A percentile compares a stretch with the other conserved stretches of the same genome.
Evolutionary conservation across 768 basidiomycete species (phyloP).

Genomic region (Epithele typhae): DNA sequence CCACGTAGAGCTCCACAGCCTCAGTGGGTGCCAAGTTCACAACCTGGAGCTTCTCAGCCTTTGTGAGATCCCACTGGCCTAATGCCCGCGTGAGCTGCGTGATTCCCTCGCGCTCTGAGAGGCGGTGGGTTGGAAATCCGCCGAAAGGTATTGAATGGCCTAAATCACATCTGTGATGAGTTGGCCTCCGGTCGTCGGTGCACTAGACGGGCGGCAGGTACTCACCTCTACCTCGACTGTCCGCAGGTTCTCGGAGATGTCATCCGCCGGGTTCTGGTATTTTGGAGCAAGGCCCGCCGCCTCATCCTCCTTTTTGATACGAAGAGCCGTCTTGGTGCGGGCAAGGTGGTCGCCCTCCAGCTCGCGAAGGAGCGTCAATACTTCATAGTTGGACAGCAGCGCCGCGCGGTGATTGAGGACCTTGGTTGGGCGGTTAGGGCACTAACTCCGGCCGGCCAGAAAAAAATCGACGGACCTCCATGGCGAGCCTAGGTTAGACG

Average conservation of each 20-base stretch:
- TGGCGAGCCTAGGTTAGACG: neutral
- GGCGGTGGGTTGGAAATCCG: slow-evolving; percentile 64
- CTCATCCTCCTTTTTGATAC: slow-evolving; percentile 78
- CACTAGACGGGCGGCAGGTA: neutral
- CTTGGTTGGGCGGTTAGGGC: slow-evolving; percentile 31
- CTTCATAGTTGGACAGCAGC: slow-evolving; percentile 88
- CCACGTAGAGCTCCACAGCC: slow-evolving; percentile 85
- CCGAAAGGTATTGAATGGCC: slow-evolving; percentile 84
- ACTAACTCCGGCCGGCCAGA: neutral
- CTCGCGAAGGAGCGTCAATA: slow-evolving; percentile 69
- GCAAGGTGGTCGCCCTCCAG: slow-evolving; percentile 72
- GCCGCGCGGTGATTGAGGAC: slow-evolving; percentile 68
- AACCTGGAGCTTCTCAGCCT: slow-evolving; percentile 88
- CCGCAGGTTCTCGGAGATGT: slow-evolving; percentile 74
- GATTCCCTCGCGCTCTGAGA: slow-evolving; percentile 66
- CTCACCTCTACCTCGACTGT: slow-evolving; percentile 83
- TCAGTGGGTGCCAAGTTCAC: slow-evolving; percentile 85
- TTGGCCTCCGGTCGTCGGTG: slow-evolving; percentile 1
- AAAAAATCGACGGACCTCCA: slow-evolving; percentile 23
- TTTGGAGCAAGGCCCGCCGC: slow-evolving; percentile 34
- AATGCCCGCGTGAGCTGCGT: slow-evolving; percentile 63
- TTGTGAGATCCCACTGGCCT: slow-evolving; percentile 70
- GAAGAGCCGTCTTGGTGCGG: slow-evolving; percentile 62
- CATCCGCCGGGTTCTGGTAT: slow-evolving; percentile 35
- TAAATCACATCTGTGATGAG: slow-evolving; percentile 29